Evolutionary conservation across 148 eudicot species (phyloP).

Genomic region (Dianthus caryophyllus): DNA sequence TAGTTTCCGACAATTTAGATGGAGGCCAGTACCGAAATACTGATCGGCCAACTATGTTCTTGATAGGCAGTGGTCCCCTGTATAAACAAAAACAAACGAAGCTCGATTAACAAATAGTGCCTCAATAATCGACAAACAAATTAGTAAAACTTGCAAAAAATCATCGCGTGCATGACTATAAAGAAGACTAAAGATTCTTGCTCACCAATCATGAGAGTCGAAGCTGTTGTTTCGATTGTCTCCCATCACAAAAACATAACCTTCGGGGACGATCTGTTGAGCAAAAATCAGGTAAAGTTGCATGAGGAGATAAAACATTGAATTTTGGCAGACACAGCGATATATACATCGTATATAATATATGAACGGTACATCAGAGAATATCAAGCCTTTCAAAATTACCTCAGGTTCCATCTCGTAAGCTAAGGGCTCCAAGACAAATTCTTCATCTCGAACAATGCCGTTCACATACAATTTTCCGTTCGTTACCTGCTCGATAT

Average conservation of each 20-base stretch:
- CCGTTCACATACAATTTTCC: constrained; percentile 73
- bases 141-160: background rate
- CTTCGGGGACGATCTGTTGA: constrained; percentile 76
- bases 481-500: constrained; percentile 45
- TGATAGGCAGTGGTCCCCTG: constrained; percentile 78
- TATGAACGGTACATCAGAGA: background rate
- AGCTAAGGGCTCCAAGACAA: constrained; percentile 72
- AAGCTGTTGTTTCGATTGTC: constrained; percentile 94
- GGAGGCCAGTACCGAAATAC: constrained; percentile 74
- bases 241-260: constrained; percentile 87
- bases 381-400: constrained; percentile 11
- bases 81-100: background rate
- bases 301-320: background rate
- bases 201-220: constrained; percentile 88
- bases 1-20: constrained; percentile 40
- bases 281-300: background rate
- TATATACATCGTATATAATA: background rate
- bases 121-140: background rate
- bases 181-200: background rate
- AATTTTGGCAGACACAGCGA: no score
- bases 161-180: no score
- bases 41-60: constrained; percentile 58
- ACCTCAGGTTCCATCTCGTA: constrained; percentile 85
- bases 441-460: constrained; percentile 61
- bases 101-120: constrained; percentile 5